Base-by-base conservation (phyloP, 257 asterid species). In the Gentiana straminea region DNA sequence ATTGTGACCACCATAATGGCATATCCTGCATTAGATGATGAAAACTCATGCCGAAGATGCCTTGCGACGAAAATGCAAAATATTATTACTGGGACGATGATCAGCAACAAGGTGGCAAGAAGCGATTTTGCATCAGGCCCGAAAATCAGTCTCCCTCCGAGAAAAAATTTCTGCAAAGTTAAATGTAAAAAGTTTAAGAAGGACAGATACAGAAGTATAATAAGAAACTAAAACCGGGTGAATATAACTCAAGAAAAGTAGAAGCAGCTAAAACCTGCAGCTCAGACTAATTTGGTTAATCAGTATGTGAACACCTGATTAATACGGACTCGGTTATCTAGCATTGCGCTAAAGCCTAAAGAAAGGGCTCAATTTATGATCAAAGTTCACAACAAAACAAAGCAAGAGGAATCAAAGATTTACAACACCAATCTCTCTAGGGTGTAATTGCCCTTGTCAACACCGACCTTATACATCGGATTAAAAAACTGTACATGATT, bases 101-200 rank as follows among this genome's bases (percentile, higher is more conserved):
- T 76, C 67, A 87, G 79, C 75, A 81, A 65, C 76, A 92, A 70
- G 64, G 93, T 92, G 82, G 77, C 80, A 44, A 92, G 89, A 87
- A 92, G 71, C 9, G 98, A 87, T 76, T 77, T 84, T 34, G 98
- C 98, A 75, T 92, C 97, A 9, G 98, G 98, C 66, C 98, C 98
- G 80, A 92, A 87, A 49, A 92, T 84, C 86, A 92, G 74, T 75
- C 98, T 84, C 76, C 98, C 98, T 43, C 94, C 82, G 11, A 92
- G 69, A 65, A 80, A 80, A 76, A 92, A 92, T 33, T 81, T 84
- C 98, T 91, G 98, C 81, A 83, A 59, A 68, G 64, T 68, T 52
- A 41, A 56, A 49, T 24, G 33, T 6, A 55, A 36, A 13, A 35
- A 2, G 15, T 13, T 50, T n/a, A 61, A 51, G 2, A 7, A 51